Conservation (phyloP, 139 green algal species). For the Chlorella sp. region DNA sequence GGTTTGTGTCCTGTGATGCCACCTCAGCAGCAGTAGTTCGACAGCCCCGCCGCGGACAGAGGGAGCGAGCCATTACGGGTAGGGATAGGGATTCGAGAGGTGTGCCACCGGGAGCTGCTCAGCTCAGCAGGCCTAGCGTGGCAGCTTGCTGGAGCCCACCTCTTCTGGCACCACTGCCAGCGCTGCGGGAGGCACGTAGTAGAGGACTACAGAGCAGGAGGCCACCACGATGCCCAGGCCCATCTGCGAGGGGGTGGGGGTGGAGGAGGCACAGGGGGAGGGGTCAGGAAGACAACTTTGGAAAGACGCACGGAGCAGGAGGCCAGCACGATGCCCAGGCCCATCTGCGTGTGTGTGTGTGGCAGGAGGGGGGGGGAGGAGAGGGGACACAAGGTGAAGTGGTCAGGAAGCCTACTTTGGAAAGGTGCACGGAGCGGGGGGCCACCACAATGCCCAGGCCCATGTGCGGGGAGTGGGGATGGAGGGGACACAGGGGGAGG, state of each 20-base stretch:
- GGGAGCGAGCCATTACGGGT: too few species aligned
- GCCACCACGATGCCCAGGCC: conserved; percentile 67
- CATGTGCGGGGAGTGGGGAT: not conserved
- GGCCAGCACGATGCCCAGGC: conserved; percentile 66
- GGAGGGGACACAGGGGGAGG: too few species aligned
- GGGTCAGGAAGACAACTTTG: too few species aligned
- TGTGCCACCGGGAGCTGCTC: not conserved
- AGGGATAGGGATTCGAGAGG: too few species aligned
- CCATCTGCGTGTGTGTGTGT: conserved; percentile 38
- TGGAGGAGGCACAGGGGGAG: not conserved
- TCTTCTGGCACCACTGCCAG: conserved; percentile 12
- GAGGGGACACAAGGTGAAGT: not conserved
- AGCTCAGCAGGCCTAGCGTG: not conserved
- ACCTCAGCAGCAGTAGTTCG: too few species aligned
- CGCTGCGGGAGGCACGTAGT: conserved; percentile 41
- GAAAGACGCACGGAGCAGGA: conserved; percentile 44
- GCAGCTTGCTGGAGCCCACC: conserved; percentile 3
- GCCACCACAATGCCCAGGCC: conserved; percentile 67
- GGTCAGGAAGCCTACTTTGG: too few species aligned
- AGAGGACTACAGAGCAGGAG: conserved; percentile 55
- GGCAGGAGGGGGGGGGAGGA: too few species aligned
- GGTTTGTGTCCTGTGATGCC: too few species aligned
- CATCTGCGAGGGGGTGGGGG: conserved; percentile 31
- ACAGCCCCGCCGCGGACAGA: too few species aligned
- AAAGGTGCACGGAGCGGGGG: conserved; percentile 41